A percentile compares a stretch with the other conserved stretches of the same genome.
Conservation (phyloP, 768 basidiomycete species). For the Postia placenta region DNA sequence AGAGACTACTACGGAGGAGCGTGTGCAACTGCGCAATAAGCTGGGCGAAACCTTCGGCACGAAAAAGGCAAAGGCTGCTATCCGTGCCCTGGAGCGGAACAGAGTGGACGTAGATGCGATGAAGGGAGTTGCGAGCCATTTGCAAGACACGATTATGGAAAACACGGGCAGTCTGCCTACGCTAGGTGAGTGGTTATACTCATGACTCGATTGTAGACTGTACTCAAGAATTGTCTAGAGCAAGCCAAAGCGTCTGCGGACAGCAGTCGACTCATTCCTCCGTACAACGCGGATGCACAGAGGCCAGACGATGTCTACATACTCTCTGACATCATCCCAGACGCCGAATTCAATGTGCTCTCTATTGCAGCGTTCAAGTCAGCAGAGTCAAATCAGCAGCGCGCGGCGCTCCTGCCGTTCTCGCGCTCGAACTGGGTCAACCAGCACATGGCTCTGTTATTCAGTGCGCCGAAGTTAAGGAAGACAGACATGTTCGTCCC, state of each 20-base stretch:
- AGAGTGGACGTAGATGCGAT: constrained; percentile 85
- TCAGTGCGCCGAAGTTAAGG: constrained; percentile 41
- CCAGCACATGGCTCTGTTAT: constrained; percentile 44
- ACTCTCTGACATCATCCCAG: constrained; percentile 70
- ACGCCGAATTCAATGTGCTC: constrained; percentile 74
- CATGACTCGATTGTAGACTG: not conserved
- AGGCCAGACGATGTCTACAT: constrained; percentile 72
- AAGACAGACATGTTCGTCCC: constrained; percentile 54
- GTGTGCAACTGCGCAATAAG: constrained; percentile 59
- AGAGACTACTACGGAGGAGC: constrained; percentile 46
- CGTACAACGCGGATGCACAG: constrained; percentile 58
- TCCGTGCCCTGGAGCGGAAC: constrained; percentile 83
- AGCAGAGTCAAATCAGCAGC: constrained; percentile 41
- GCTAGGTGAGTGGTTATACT: constrained; percentile 54
- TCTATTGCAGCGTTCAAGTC: constrained; percentile 49
- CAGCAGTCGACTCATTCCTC: constrained; percentile 68
- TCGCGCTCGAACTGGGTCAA: constrained; percentile 66
- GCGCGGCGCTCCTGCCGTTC: constrained; percentile 53
- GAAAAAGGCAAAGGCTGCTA: constrained; percentile 85
- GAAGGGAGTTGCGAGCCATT: constrained; percentile 72
- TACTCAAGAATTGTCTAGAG: constrained; percentile 40
- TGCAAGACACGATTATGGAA: constrained; percentile 79
- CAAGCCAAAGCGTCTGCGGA: constrained; percentile 61
- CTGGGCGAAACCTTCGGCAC: constrained; percentile 94
- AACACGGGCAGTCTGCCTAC: constrained; percentile 66